phyloP scores from a whole-genome alignment of 1,284 basidiomycete species.

The Melampsora larici-populina region DNA sequence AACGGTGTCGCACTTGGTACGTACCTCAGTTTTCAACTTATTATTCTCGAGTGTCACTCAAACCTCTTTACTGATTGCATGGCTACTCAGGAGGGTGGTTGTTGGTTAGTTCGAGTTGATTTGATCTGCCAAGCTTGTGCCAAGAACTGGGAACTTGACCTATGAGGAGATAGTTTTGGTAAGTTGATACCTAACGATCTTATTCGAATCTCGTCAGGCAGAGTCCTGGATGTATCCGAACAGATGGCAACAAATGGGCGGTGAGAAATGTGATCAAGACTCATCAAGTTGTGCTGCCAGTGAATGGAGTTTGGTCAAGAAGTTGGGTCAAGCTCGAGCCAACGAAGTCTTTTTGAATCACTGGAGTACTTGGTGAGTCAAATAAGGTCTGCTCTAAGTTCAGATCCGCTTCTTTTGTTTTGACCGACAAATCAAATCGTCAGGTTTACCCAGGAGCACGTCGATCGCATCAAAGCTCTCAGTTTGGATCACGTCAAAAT shows the following conservation, averaged over 20 bases:
- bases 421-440: background rate
- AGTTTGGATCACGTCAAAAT: constrained; percentile 72
- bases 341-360: constrained; percentile 64
- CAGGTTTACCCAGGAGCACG: constrained; percentile 68
- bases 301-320: constrained; percentile 61
- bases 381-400: no score
- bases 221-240: constrained; percentile 69
- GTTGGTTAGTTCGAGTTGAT: constrained; percentile 10
- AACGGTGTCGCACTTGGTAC: background rate
- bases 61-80: no score
- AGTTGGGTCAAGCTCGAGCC: constrained; percentile 62
- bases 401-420: constrained; percentile 47
- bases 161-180: background rate
- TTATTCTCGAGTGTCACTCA: no score
- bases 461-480: constrained; percentile 59
- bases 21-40: background rate
- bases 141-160: background rate
- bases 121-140: no score
- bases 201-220: constrained; percentile 52
- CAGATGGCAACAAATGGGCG: constrained; percentile 68
- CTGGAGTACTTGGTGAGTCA: constrained; percentile 58
- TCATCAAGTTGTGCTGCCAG: constrained; percentile 60
- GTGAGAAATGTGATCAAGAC: constrained; percentile 61
- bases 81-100: constrained; percentile 33
- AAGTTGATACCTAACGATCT: constrained; percentile 54